Base-by-base conservation (phyloP, 2,329 filamentous ascomycete genomes). In the Penicillium sp. region DNA sequence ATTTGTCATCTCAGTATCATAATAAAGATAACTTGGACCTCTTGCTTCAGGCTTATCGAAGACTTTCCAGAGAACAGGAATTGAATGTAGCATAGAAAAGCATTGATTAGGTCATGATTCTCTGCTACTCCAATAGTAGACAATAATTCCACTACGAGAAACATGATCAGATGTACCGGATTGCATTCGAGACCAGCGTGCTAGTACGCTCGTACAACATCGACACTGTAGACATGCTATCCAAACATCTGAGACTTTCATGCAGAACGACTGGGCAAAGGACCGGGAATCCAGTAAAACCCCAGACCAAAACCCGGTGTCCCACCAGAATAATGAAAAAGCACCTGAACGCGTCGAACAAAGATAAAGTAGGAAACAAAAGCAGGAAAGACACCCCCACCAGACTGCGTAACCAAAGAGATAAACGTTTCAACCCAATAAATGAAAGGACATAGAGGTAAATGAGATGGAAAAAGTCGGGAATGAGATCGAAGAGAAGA, bases 351-450 rank as follows among this genome's bases (percentile, higher is more conserved):
- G 25, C 16, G 42, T 26, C 40, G 32, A 15, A 23, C 31, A 32
- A 30, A 35, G 35, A 34, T 15, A 45, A 18, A 32, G 16, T 12
- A 44, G 13, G 15, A 45, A 27, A 48, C 37, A 22, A 23, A 43
- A 39, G 30, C 16, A 38, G 30, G 46, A 43, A 47, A n/a, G n/a
- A n/a, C n/a, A 33, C 30, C 38, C 33, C 48, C 44, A 32, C 44
- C 37, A 17, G n/a, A 30, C 17, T 30, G 22, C 20, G 27, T 31
- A 29, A 37, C 39, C 40, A 44, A 46, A 37, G n/a, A n/a, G n/a
- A n/a, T n/a, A n/a, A n/a, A n/a, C n/a, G n/a, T n/a, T n/a, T n/a
- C n/a, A n/a, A n/a, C n/a, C n/a, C n/a, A n/a, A n/a, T n/a, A n/a
- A n/a, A n/a, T n/a, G n/a, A n/a, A n/a, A n/a, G n/a, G n/a, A n/a